phyloP scores from a whole-genome alignment of 345 rosid genomes.

The Rhodamnia rubescens region DNA sequence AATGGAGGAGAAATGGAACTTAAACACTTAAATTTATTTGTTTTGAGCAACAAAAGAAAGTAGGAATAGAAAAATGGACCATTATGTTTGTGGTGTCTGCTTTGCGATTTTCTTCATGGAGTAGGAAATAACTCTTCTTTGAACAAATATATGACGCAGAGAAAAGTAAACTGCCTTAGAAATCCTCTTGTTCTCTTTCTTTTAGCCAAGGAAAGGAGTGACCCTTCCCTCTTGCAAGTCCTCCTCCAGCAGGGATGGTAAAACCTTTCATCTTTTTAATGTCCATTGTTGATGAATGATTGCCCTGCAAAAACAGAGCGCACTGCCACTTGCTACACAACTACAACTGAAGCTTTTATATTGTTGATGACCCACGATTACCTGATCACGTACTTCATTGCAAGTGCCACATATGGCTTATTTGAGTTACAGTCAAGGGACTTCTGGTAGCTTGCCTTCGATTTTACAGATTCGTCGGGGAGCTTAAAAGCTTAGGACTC shows the following conservation, averaged over 20 bases:
- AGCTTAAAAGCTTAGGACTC: neutral
- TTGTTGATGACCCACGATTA: neutral
- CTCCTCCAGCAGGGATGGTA: neutral
- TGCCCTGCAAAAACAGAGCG: neutral
- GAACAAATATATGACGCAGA: neutral
- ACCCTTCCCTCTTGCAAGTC: neutral
- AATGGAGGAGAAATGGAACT: neutral
- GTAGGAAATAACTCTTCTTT: neutral
- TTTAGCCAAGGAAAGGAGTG: neutral
- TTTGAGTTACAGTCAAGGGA: neutral
- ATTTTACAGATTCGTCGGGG: neutral
- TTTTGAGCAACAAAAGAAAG: neutral
- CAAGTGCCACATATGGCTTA: neutral
- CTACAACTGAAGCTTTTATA: neutral
- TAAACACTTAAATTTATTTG: neutral
- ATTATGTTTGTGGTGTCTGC: neutral
- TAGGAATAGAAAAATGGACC: neutral
- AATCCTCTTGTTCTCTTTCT: neutral
- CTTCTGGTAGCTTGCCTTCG: neutral
- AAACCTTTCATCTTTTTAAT: neutral
- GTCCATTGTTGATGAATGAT: neutral
- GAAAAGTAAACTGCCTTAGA: neutral
- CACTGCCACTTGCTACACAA: neutral
- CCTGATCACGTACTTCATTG: neutral
- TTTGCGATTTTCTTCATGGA: neutral